Conservation (phyloP, 2,329 filamentous ascomycete species). For the Hymenoscyphus salicellus region DNA sequence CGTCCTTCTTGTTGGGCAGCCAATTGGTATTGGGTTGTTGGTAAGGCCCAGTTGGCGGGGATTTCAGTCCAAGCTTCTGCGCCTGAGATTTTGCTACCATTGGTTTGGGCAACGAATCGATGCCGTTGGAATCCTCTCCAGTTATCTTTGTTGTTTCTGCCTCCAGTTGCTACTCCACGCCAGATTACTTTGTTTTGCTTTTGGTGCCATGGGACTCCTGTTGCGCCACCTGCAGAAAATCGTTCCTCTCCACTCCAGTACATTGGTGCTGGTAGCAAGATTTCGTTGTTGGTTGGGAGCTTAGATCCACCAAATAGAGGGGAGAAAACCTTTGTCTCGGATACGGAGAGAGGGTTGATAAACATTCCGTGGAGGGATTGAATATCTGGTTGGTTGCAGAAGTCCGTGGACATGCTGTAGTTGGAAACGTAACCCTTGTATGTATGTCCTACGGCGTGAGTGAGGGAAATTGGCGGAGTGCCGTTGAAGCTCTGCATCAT, state of each 20-base stretch:
- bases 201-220: slow-evolving; percentile 53
- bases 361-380: slow-evolving; percentile 53
- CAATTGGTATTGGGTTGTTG: slow-evolving; percentile 47
- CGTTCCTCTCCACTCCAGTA: slow-evolving; percentile 57
- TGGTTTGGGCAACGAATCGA: slow-evolving; percentile 52
- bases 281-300: slow-evolving; percentile 59
- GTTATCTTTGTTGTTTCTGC: slow-evolving; percentile 45
- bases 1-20: slow-evolving; percentile 42
- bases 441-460: slow-evolving; percentile 40
- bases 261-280: slow-evolving; percentile 60
- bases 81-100: slow-evolving; percentile 42
- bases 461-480: slow-evolving; percentile 47
- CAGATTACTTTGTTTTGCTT: slow-evolving; percentile 57
- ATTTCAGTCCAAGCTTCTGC: slow-evolving; percentile 30
- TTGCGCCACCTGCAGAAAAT: slow-evolving; percentile 53
- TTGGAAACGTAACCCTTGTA: slow-evolving; percentile 40
- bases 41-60: slow-evolving; percentile 54
- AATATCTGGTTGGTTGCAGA: slow-evolving; percentile 53
- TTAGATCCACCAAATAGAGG: slow-evolving; percentile 62
- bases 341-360: slow-evolving; percentile 49
- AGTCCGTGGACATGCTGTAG: slow-evolving; percentile 43
- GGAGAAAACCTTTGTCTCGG: slow-evolving; percentile 51
- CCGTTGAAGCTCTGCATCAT: slow-evolving; percentile 42
- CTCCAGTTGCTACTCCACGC: slow-evolving; percentile 63
- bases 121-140: slow-evolving; percentile 56